Evolutionary conservation across 2,329 filamentous ascomycete species (phyloP), one percentile per base, ranked within the genome.

Genomic region (Botryotinia convoluta): DNA sequence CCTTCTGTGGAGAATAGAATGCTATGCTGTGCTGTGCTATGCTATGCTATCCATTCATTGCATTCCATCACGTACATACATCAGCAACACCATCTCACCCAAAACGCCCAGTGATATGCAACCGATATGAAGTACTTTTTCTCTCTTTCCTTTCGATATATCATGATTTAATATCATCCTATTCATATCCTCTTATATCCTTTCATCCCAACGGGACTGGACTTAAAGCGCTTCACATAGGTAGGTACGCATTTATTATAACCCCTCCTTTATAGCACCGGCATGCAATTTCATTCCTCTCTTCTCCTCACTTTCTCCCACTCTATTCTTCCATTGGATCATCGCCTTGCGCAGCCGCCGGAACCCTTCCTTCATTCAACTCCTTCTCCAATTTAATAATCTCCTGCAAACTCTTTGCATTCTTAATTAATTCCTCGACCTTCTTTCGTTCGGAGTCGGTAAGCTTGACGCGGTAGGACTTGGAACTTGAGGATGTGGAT

Each of bases 351-450:
- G 90, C 87, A 42, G 90, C 92, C 48, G 88, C 86, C 3, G 95
- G 95, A 82, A 98, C 87, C 80, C 93, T 87, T 2, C 96, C 96
- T 82, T 98, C 95, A 75, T 93, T 93, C 77, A 98, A 84, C 83
- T 96, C 93, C 85, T 95, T 97, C 85, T 99, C 96, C 81, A 99
- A 82, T 77, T 90, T 88, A 73, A 93, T 91, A 81, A 99, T 97
- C 84, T 98, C 96, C 78, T 94, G 92, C 80, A 99, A 82, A 80
- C 92, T 97, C 82, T 92, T 94, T 9, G 96, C 95, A 80, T 93
- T 93, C 83, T 90, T 90, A 82, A 99, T 97, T 84, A 95, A 87
- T 80, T 94, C 91, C 83, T 97, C 91, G 75, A 98, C 89, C 76
- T 90, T 89, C 86, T 92, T 92, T 85, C 92, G 92, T 87, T 99